Evolutionary conservation across 768 basidiomycete species (phyloP).

Genomic region (Boletellus ananas): DNA sequence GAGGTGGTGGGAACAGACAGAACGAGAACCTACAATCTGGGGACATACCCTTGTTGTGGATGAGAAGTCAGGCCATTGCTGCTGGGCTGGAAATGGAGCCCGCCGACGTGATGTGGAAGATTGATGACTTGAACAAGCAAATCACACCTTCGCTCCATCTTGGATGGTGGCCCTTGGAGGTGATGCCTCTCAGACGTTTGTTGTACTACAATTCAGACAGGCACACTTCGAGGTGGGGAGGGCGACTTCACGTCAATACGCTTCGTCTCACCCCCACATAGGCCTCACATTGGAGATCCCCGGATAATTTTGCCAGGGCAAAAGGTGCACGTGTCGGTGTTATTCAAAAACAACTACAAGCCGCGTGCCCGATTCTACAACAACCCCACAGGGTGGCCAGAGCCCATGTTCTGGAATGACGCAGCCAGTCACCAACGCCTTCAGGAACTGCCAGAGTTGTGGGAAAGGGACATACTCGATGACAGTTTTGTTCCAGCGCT

Average conservation of each 20-base stretch:
- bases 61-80: constrained; percentile 28
- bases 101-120: constrained; percentile 27
- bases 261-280: constrained; percentile 9
- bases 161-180: constrained; percentile 24
- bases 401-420: constrained; percentile 31
- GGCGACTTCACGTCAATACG: background rate
- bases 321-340: constrained; percentile 30
- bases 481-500: constrained; percentile 13
- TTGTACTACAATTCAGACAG: constrained; percentile 27
- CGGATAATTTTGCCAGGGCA: constrained; percentile 28
- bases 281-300: constrained; percentile 26
- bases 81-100: constrained; percentile 23
- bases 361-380: constrained; percentile 22
- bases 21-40: constrained; percentile 28
- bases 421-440: constrained; percentile 18
- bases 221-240: constrained; percentile 18
- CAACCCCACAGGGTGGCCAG: constrained; percentile 24
- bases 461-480: constrained; percentile 32
- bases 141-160: constrained; percentile 14
- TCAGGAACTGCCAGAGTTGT: constrained; percentile 12
- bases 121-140: constrained; percentile 23
- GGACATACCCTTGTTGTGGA: constrained; percentile 29
- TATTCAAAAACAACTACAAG: constrained; percentile 31
- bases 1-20: constrained; percentile 27
- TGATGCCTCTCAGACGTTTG: constrained; percentile 23